A percentile compares a stretch with the other conserved stretches of the same genome.
These are phyloP conservation scores for Ochetophila trinervis DNA, from an alignment of 306 rosid species.

Conservation along the genomic window DNA sequence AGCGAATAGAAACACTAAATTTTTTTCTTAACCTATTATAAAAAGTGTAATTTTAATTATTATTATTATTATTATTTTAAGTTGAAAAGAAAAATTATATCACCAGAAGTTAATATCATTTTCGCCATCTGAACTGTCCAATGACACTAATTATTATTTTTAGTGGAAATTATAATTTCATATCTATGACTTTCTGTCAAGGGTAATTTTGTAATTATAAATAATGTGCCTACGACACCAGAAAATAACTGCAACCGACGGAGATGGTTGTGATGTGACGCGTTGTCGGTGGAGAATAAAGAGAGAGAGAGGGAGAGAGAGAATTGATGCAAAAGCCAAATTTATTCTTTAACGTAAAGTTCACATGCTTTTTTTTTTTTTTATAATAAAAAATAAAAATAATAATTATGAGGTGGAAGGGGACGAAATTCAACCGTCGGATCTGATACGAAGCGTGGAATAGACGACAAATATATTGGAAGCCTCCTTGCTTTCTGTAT, in stretches of 20 bases:
- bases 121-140: too few relatives aligned
- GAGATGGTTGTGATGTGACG: background rate
- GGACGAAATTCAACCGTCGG: slow-evolving; percentile 12
- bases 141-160: too few relatives aligned
- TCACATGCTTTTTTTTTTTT: background rate
- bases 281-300: slow-evolving; percentile 32
- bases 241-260: slow-evolving; percentile 2
- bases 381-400: background rate
- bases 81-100: too few relatives aligned
- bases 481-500: slow-evolving; percentile 3
- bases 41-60: too few relatives aligned
- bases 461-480: slow-evolving; percentile 1
- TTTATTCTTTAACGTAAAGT: slow-evolving; percentile 3
- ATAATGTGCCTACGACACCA: background rate
- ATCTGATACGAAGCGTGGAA: background rate
- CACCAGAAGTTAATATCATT: too few relatives aligned
- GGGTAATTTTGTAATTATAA: background rate
- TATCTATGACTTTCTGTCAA: background rate
- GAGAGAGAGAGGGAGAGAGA: background rate
- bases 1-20: too few relatives aligned
- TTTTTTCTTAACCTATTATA: too few relatives aligned
- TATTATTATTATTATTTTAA: too few relatives aligned
- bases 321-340: slow-evolving; percentile 13
- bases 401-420: too few relatives aligned
- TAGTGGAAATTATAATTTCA: too few relatives aligned